A percentile compares a stretch with the other conserved stretches of the same genome.
Evolutionary conservation across 2,329 filamentous ascomycete species (phyloP).

Genomic region (Diaporthe eres): DNA sequence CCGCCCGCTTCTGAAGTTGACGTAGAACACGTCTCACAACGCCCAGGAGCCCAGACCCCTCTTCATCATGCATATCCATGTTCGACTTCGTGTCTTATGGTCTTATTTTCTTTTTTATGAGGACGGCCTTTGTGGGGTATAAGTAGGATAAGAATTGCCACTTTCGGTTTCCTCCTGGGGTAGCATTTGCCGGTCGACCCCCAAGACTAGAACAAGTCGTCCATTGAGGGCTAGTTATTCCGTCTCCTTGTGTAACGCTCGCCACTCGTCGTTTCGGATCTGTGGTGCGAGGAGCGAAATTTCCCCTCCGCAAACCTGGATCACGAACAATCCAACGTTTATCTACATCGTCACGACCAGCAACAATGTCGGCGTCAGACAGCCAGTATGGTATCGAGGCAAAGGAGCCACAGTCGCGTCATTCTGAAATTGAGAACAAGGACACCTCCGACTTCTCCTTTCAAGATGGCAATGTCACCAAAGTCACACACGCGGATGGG

Average conservation of each 20-base stretch:
- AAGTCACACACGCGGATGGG: constrained; percentile 56
- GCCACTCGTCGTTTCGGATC: not conserved
- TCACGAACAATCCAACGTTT: not conserved
- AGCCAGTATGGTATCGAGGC: not conserved
- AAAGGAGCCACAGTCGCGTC: not conserved
- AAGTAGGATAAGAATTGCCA: not conserved
- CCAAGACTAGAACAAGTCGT: not conserved
- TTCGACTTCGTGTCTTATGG: not conserved
- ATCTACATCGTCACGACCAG: not conserved
- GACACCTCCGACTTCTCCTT: not conserved
- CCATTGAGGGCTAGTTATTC: not conserved
- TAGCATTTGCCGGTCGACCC: not conserved
- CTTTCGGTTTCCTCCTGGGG: not conserved
- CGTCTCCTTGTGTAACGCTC: not conserved
- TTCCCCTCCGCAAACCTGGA: not conserved
- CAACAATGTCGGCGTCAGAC: not conserved
- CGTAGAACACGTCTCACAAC: too few relatives aligned
- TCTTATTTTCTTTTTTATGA: too few relatives aligned
- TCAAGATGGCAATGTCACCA: constrained; percentile 44
- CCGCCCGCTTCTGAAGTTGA: constrained; percentile 19
- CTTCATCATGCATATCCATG: too few relatives aligned
- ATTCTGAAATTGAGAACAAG: not conserved
- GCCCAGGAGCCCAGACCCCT: too few relatives aligned
- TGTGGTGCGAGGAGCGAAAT: not conserved
- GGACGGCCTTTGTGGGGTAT: not conserved